These are phyloP conservation scores for Anethum foeniculum DNA, from an alignment of 140 eudicot species.

Conservation along the genomic window DNA sequence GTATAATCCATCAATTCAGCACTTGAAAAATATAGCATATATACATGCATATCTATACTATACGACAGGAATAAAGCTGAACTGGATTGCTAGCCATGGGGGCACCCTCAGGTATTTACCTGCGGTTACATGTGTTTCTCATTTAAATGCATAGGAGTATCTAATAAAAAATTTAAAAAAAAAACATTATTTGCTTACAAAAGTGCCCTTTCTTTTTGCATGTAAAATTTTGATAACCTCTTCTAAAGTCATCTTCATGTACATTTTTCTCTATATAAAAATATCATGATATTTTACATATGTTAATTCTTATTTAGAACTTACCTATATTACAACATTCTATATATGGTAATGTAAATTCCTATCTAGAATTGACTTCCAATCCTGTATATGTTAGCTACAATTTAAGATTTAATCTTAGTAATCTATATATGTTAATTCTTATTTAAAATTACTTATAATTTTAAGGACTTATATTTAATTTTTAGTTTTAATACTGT, in stretches of 20 bases:
- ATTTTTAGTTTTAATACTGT: no score
- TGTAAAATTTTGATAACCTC: not conserved
- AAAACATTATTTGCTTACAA: not conserved
- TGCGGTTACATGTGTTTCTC: not conserved
- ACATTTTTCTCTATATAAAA: not conserved
- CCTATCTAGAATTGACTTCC: not conserved
- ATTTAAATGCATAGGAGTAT: not conserved
- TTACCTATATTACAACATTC: no score
- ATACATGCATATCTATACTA: not conserved
- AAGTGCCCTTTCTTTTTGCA: not conserved
- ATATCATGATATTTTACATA: not conserved
- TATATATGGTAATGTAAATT: not conserved
- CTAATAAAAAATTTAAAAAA: not conserved
- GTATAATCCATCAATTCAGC: not conserved
- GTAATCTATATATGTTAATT: no score
- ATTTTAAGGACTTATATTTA: not conserved
- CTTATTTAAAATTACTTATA: no score
- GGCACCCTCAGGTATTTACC: not conserved
- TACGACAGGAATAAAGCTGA: not conserved
- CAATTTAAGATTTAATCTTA: no score
- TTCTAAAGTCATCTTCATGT: not conserved
- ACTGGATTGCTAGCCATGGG: not conserved
- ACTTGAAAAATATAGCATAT: not conserved
- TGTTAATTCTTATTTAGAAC: no score
- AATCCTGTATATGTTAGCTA: no score